Base-by-base conservation (phyloP, 805 yeast species). In the Myxozyma vanderwaltii region DNA sequence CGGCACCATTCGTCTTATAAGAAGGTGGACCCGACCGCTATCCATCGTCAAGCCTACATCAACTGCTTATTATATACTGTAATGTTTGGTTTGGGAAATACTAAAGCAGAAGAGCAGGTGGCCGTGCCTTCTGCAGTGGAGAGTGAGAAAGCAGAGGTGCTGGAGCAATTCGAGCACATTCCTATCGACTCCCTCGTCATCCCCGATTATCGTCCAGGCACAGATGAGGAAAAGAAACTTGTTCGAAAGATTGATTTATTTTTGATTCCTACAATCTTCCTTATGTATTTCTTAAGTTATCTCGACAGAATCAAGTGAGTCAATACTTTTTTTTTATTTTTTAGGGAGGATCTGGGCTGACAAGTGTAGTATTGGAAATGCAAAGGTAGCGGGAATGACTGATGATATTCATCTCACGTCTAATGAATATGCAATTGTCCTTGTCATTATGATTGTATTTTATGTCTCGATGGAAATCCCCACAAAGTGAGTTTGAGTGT, bases 341-440 rank as follows among this genome's bases (percentile, higher is more conserved):
- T 24, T 19, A 21, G 26, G 2, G 7, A 19, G 12, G 47, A 3
- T n/a, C 26, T 10, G 6, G 7, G n/a, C 31, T 26, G 47, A 29
- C 27, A 46, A 39, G 10, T 29, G 33, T 29, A 29, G 33, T 39
- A 77, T 79, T 44, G 75, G 79, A 12, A 79, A 80, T 64, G 82
- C 83, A 4, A 75, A 77, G 61, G 75, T 80, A 3, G 77, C 76
- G 54, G 80, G 80, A 4, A 68, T 80, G 54, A 79, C 73, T 31
- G 69, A 60, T 2, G 81, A 77, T 56, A 67, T 80, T 17, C 71
- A 72, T 5, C 72, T 80, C 17, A 61, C 64, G 2, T 80, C 80
- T n/a, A 70, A 74, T 21, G 72, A 78, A 43, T 79, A 79, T 76
- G 77, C 77, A 56, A 67, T 75, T 40, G 77, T 77, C 72, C 70